Evolutionary conservation across 1,284 basidiomycete genomes (phyloP), one percentile per base, ranked within the genome.

Genomic region (Kwoniella shivajii): DNA sequence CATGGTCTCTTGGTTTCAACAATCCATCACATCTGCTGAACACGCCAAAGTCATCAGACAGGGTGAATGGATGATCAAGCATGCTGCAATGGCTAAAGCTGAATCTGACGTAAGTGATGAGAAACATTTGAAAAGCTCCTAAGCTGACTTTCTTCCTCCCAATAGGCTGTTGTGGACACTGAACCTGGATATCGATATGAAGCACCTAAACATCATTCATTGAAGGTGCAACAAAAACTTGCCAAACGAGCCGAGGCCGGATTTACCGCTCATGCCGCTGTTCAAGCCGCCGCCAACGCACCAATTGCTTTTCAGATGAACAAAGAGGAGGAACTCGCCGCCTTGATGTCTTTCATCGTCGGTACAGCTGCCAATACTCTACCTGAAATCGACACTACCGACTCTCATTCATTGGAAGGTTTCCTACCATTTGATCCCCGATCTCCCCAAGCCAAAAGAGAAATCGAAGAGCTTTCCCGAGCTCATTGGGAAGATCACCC

Each of bases 401-500:
- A 61, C 43, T 22, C 54, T 26, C 43, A 56, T 16, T 60, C 57
- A 1, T 54, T 63, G 22, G 64, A 66, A 29, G 49, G 54, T 6
- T 50, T 66, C 36, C 56, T 66, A 29, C 64, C 64, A 13, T 66
- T 66, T 51, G 53, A 63, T 39, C 54, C 57, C 14, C 36, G 41
- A 36, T 59, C 57, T 27, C 45, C 48, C 22, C 27, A 53, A 24
- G 61, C 64, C 24, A 48, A 47, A 24, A 48, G 41, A 16, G 64
- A 66, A 33, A 52, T 66, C 16, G 59, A 48, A 9, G 64, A 66
- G 27, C 52, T 66, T 26, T 56, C 60, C 14, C 50, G 26, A 37
- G 52, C 50, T 13, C 61, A 63, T 37, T 66, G 64, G 64, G 64
- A 66, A 34, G 46, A 63, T 39, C 52, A 59, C 47, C 64, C 64